These are phyloP conservation scores for Boletellus ananas DNA, from an alignment of 768 basidiomycete genomes.

Conservation along the genomic window DNA sequence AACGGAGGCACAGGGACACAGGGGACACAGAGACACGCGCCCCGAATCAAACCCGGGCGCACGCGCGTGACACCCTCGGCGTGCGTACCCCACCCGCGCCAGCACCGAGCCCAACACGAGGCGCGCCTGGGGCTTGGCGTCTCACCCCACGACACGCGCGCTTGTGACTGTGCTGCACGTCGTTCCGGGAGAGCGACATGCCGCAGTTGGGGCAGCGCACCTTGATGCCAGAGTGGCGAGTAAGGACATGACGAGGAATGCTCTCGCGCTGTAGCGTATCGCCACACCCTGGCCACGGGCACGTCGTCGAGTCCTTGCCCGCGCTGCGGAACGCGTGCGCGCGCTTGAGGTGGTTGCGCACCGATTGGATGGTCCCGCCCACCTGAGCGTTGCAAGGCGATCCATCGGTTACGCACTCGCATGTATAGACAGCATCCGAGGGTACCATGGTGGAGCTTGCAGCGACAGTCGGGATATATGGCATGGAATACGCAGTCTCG, in stretches of 20 bases:
- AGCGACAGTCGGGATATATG: not conserved
- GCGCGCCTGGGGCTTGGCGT: not conserved
- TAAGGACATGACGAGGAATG: constrained; percentile 18
- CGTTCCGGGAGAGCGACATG: constrained; percentile 15
- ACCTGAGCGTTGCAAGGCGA: constrained; percentile 5
- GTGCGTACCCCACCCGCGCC: too few relatives aligned
- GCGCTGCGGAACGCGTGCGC: constrained; percentile 5
- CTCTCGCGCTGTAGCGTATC: constrained; percentile 12
- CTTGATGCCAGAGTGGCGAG: constrained; percentile 11
- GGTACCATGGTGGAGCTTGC: not conserved
- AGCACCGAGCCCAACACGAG: too few relatives aligned
- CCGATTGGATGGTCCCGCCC: not conserved
- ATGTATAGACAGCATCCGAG: not conserved
- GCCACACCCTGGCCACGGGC: constrained; percentile 14
- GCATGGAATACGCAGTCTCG: not conserved
- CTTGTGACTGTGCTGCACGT: constrained; percentile 16
- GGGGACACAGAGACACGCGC: too few relatives aligned
- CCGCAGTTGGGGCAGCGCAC: constrained; percentile 12
- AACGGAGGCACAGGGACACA: too few relatives aligned
- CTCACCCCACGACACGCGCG: constrained; percentile 6
- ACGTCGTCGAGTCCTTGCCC: constrained; percentile 1
- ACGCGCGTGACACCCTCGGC: too few relatives aligned
- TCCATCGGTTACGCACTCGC: constrained; percentile 1
- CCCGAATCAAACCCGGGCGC: too few relatives aligned
- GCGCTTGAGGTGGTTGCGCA: constrained; percentile 17